Base-by-base conservation (phyloP, 257 asterid genomes). In the Craterostigma plantagineum region DNA sequence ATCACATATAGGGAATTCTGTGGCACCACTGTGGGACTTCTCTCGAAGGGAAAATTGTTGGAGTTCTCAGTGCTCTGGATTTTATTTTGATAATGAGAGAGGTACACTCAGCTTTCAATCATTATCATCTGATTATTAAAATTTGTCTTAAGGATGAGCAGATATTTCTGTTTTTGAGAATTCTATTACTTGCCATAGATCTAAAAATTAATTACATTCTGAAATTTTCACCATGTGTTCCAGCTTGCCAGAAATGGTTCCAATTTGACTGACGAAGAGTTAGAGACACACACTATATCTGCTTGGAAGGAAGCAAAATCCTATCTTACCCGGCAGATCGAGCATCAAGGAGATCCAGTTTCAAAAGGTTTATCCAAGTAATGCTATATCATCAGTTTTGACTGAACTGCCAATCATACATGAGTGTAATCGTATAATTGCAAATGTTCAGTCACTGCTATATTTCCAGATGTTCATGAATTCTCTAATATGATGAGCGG, bases 21-120 rank as follows among this genome's bases (percentile, higher is more conserved):
- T 64, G 54, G 94, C 97, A 10, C 93, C 93, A 17, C 66, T 86
- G 16, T 86, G 94, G 92, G 81, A 79, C 70, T 86, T 70, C 65
- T 70, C 65, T 58, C 74, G 18, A 78, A 69, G 66, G 81, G 80
- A 35, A 68, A 58, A 55, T 86, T 63, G 83, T 71, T 46, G 97
- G 97, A 65, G 77, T 81, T 55, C 87, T 86, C 38, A 86, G 91
- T 44, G 79, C 94, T 11, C 52, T 72, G 59, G 94, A 86, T 73
- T 86, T 86, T 59, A 86, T 86, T 63, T 68, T 81, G 56, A 86
- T 86, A 46, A 69, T 81, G 91, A 67, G 69, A 59, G 97, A 81
- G 94, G 97, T 82, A 76, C 51, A 47, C 6, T 41, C 16, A 9
- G 4, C 10, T n/a, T 41, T 41, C 16, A 3, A 3, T 37, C 14